Evolutionary conservation across 2,329 filamentous ascomycete species (phyloP).

Genomic region (Epichloe bromicola): DNA sequence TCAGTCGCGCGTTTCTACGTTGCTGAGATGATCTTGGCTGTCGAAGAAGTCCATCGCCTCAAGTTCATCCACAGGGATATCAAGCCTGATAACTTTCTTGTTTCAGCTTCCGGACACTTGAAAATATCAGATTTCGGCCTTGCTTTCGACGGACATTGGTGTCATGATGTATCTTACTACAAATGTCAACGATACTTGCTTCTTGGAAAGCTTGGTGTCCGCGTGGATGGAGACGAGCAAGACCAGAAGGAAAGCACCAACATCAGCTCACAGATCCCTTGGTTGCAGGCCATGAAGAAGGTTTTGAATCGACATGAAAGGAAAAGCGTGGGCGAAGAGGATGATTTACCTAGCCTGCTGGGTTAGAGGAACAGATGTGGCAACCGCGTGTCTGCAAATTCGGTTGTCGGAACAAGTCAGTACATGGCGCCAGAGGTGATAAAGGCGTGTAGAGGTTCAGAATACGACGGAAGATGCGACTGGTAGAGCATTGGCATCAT

Average conservation of each 20-base stretch:
- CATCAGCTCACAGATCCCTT: conserved; percentile 20
- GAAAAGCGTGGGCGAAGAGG: conserved; percentile 15
- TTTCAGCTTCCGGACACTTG: conserved; percentile 75
- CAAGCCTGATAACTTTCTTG: conserved; percentile 95
- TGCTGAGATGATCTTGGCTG: conserved; percentile 89
- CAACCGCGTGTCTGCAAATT: conserved; percentile 62
- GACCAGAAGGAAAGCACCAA: conserved; percentile 45
- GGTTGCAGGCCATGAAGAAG: conserved; percentile 17
- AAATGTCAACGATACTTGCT: conserved; percentile 70
- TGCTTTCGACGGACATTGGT: conserved; percentile 91
- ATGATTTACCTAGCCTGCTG: conserved; percentile 34
- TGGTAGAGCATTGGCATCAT: conserved; percentile 97
- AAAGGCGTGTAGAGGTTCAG: conserved; percentile 25
- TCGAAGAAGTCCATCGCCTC: conserved; percentile 82
- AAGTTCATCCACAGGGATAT: conserved; percentile 90
- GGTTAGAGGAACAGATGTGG: conserved; percentile 57
- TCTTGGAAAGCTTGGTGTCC: conserved; percentile 61
- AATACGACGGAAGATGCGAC: conserved; percentile 87
- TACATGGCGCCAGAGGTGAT: conserved; percentile 98
- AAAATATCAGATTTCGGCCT: conserved; percentile 96
- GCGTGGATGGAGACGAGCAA: conserved; percentile 58
- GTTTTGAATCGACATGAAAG: conserved; percentile 21
- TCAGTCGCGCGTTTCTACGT: conserved; percentile 72
- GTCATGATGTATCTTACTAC: conserved; percentile 79
- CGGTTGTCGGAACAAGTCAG: conserved; percentile 87